Conservation (phyloP, 108 stramenopile genomes). For the Nitzschia sp. region DNA sequence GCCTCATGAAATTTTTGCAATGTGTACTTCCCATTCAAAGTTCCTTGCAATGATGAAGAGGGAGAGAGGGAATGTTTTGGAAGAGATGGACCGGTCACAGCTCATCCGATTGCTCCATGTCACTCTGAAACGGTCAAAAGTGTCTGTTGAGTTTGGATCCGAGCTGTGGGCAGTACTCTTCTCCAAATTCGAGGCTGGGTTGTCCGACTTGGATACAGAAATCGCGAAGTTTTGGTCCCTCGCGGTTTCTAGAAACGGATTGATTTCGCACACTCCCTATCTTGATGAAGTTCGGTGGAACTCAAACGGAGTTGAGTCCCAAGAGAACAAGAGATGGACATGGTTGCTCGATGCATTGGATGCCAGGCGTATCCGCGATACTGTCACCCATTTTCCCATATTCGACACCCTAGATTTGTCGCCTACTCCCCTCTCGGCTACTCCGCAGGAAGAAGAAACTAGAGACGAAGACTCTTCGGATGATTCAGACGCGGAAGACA, state of each 20-base stretch:
- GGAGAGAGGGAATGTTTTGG: not conserved
- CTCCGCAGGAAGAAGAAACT: not conserved
- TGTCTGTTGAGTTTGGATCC: constrained; percentile 29
- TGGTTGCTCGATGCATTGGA: constrained; percentile 66
- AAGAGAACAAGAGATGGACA: constrained; percentile 37
- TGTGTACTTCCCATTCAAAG: constrained; percentile 43
- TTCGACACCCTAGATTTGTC: constrained; percentile 28
- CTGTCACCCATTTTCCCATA: constrained; percentile 57
- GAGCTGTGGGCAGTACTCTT: constrained; percentile 41
- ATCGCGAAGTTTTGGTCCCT: constrained; percentile 20
- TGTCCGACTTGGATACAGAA: constrained; percentile 14
- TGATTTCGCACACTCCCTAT: constrained; percentile 7
- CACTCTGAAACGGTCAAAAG: constrained; percentile 40
- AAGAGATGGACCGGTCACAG: constrained; percentile 9
- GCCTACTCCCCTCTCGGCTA: not conserved
- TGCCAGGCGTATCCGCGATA: constrained; percentile 48
- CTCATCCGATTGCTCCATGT: constrained; percentile 45
- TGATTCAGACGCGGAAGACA: not conserved
- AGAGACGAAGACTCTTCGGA: not conserved
- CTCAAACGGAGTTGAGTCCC: not conserved
- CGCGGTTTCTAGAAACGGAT: not conserved
- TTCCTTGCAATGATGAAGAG: constrained; percentile 24
- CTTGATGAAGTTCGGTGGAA: constrained; percentile 37
- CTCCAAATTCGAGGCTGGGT: constrained; percentile 43
- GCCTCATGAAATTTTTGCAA: constrained; percentile 31